Percentiles rank a stretch among this genome's conserved stretches.
These are phyloP conservation scores for Ophiostoma himal-ulmi DNA, from an alignment of 2,329 filamentous ascomycete species.

Conservation along the genomic window DNA sequence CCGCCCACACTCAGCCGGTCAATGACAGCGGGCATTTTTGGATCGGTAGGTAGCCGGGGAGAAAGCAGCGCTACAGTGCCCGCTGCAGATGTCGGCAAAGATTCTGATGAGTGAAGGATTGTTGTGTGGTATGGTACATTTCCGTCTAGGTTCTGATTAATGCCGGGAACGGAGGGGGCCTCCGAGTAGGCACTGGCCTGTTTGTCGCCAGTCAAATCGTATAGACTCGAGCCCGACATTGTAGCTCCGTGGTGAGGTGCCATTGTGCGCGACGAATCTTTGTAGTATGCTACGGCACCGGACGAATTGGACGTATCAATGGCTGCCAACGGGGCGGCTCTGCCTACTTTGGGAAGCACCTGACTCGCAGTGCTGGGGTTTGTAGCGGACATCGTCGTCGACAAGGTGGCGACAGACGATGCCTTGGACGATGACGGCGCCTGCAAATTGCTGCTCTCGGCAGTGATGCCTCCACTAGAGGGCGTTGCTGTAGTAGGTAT, in stretches of 20 bases:
- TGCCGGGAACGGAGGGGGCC: constrained; percentile 37
- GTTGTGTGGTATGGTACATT: constrained; percentile 28
- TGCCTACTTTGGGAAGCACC: constrained; percentile 41
- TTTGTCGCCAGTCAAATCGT: constrained; percentile 34
- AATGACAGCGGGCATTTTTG: constrained; percentile 47
- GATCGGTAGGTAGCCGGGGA: constrained; percentile 29
- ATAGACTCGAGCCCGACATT: constrained; percentile 24
- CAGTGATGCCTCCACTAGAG: constrained; percentile 31
- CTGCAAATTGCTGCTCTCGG: constrained; percentile 39
- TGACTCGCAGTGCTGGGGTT: constrained; percentile 37
- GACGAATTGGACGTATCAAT: constrained; percentile 45
- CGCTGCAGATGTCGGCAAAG: not conserved
- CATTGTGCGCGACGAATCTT: constrained; percentile 42
- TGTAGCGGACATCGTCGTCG: constrained; percentile 38
- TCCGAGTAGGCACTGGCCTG: constrained; percentile 29
- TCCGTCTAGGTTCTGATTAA: constrained; percentile 42
- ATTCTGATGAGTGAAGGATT: constrained; percentile 16
- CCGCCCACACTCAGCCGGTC: constrained; percentile 49
- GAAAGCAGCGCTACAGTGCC: not conserved
- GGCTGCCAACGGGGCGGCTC: constrained; percentile 39
- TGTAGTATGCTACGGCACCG: constrained; percentile 45
- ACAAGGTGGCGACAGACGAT: constrained; percentile 44
- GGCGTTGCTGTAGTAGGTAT: constrained; percentile 36
- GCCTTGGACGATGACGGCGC: constrained; percentile 41
- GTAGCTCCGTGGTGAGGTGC: not conserved